phyloP scores from a whole-genome alignment of 2,329 filamentous ascomycete genomes.

The Sphaerostilbella broomeana region DNA sequence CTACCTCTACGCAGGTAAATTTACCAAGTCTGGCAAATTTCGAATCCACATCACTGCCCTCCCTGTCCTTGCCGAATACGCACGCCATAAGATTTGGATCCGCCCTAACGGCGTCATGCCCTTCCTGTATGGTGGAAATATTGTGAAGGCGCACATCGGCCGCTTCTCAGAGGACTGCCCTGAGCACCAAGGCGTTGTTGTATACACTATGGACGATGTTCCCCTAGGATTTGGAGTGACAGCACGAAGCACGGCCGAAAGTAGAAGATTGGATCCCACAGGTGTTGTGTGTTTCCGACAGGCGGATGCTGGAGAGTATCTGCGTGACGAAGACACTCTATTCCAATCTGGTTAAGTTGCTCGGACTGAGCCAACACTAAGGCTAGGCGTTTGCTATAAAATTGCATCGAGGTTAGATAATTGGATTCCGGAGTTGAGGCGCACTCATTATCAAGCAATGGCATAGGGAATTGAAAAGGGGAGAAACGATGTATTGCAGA shows the following conservation, averaged over 20 bases:
- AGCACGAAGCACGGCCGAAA: constrained; percentile 78
- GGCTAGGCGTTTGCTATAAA: no score
- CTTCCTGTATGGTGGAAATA: constrained; percentile 88
- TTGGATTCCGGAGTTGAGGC: no score
- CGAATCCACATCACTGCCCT: constrained; percentile 85
- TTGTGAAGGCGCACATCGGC: constrained; percentile 65
- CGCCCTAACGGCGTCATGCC: constrained; percentile 96
- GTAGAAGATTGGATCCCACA: constrained; percentile 79
- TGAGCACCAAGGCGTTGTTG: constrained; percentile 85
- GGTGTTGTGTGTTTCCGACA: constrained; percentile 85
- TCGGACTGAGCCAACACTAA: no score
- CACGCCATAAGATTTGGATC: constrained; percentile 95
- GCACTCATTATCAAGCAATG: no score
- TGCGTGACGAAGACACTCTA: constrained; percentile 70
- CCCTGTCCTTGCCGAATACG: constrained; percentile 81
- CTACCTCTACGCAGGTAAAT: constrained; percentile 56
- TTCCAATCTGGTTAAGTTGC: constrained; percentile 53
- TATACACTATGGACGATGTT: constrained; percentile 87
- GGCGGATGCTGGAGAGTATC: constrained; percentile 88
- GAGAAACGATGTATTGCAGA: no score
- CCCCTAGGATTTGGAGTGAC: constrained; percentile 87
- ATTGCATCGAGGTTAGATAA: no score
- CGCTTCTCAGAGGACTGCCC: constrained; percentile 87
- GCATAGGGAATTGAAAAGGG: no score
- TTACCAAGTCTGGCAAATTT: constrained; percentile 96